Evolutionary conservation across 306 rosid species (phyloP).

Genomic region (Corylus avellana): DNA sequence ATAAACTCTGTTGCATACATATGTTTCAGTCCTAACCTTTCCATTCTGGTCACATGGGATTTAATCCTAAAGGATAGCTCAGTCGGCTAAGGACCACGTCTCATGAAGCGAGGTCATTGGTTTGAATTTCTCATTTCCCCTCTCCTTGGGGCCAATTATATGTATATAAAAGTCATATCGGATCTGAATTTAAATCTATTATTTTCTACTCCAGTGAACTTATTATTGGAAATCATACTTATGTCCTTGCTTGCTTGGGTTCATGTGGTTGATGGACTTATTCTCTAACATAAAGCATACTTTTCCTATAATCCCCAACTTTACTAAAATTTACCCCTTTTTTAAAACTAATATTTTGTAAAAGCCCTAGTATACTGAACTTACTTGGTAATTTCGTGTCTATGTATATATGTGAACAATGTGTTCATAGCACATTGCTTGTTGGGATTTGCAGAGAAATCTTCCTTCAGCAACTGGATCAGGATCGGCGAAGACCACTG

Average conservation of each 20-base stretch:
- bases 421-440: not conserved
- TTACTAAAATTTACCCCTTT: not conserved
- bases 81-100: no score
- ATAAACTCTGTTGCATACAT: not conserved
- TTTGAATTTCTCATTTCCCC: no score
- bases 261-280: not conserved
- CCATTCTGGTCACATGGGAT: not conserved
- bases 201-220: not conserved
- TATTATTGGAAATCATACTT: no score
- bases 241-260: not conserved
- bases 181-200: not conserved
- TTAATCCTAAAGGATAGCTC: no score
- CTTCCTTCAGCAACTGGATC: constrained; percentile 69
- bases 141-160: no score
- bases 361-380: not conserved
- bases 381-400: not conserved
- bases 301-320: not conserved
- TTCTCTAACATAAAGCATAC: not conserved
- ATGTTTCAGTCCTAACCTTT: not conserved
- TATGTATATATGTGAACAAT: constrained; percentile 3
- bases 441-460: constrained; percentile 57
- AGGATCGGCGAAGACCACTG: constrained; percentile 59
- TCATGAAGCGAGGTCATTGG: no score
- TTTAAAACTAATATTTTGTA: not conserved
- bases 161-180: not conserved